These are phyloP conservation scores for Neckera pumila DNA, from an alignment of 225 moss, liverwort and hornwort species.

Conservation along the genomic window DNA sequence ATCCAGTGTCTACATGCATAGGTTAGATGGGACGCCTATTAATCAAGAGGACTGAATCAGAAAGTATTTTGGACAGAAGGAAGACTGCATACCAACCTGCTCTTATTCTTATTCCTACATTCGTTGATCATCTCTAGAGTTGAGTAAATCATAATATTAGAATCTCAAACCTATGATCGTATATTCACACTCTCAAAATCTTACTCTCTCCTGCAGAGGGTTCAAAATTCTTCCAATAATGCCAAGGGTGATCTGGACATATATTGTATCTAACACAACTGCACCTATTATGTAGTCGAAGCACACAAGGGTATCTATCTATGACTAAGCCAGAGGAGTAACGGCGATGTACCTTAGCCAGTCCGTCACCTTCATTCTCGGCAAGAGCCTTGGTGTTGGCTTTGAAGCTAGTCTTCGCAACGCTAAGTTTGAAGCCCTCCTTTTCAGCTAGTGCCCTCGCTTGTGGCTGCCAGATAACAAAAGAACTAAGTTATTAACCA, in stretches of 20 bases:
- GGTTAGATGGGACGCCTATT: background rate
- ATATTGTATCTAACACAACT: background rate
- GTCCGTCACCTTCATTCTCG: conserved; percentile 94
- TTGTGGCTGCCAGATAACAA: conserved; percentile 56
- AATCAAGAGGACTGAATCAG: background rate
- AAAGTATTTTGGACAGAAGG: background rate
- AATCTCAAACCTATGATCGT: background rate
- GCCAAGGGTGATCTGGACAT: background rate
- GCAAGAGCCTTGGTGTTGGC: conserved; percentile 99
- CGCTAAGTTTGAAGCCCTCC: conserved; percentile 79
- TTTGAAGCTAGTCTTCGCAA: conserved; percentile 95
- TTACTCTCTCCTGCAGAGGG: background rate
- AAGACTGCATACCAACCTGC: background rate
- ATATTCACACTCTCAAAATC: background rate
- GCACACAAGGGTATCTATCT: background rate
- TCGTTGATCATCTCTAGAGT: background rate
- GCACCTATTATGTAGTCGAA: background rate
- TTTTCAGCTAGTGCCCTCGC: conserved; percentile 74
- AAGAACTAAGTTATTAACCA: background rate
- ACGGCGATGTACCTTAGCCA: conserved; percentile 69
- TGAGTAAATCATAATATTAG: background rate
- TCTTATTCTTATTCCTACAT: background rate
- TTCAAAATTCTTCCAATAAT: background rate
- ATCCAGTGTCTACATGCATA: background rate
- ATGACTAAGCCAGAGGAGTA: background rate